Percentiles rank a stretch among this genome's conserved stretches.
Evolutionary conservation across 805 yeast species (phyloP).

Genomic region (Monosporozyma yasuniensis): DNA sequence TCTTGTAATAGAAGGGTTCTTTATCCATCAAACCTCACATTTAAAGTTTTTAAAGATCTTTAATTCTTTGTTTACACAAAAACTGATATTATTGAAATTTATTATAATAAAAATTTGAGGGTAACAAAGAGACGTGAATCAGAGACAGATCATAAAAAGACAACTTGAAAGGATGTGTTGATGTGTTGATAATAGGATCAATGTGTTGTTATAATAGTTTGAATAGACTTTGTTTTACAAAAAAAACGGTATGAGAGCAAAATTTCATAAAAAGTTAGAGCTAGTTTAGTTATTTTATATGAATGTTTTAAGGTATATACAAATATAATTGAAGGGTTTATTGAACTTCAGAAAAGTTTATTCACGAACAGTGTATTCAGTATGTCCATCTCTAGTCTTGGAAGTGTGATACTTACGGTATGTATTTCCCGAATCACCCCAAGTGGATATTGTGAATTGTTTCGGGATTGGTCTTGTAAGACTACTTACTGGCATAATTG

Average conservation of each 20-base stretch:
- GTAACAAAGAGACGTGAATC: neutral
- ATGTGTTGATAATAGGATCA: too few species aligned
- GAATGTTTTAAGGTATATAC: neutral
- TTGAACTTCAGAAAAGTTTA: neutral
- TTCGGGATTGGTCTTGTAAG: constrained; percentile 7
- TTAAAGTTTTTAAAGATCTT: neutral
- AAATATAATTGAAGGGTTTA: neutral
- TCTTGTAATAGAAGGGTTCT: neutral
- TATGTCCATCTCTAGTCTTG: constrained; percentile 13
- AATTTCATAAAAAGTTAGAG: too few species aligned
- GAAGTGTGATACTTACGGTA: constrained; percentile 11
- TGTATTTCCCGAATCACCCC: constrained; percentile 15
- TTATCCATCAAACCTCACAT: neutral
- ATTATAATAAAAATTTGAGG: neutral
- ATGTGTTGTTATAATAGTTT: too few species aligned
- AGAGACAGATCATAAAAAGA: too few species aligned
- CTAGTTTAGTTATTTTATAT: neutral
- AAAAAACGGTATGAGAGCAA: too few species aligned
- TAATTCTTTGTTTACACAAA: neutral
- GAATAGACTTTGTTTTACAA: too few species aligned
- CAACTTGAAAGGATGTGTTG: too few species aligned
- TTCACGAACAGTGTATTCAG: constrained; percentile 16
- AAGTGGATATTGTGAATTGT: constrained; percentile 15
- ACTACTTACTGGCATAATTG: constrained; percentile 9
- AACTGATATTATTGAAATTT: neutral